Conservation (phyloP, 2,329 filamentous ascomycete genomes). For the Trichophyton verrucosum region DNA sequence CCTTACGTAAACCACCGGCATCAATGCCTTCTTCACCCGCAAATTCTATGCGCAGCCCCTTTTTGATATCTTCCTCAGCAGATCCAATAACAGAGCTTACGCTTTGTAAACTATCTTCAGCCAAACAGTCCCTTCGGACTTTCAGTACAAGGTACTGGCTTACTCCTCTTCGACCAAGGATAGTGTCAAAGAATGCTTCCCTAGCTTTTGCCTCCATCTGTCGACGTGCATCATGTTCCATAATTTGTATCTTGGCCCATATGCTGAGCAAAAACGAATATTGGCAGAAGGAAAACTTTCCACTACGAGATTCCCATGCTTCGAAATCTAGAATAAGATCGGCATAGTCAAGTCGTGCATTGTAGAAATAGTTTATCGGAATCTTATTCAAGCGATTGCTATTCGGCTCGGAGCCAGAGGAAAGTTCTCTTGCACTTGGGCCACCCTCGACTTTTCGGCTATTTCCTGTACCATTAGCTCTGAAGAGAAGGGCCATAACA, state of each 20-base stretch:
- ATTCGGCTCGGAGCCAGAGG: neutral
- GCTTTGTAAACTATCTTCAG: slow-evolving; percentile 73
- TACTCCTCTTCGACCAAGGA: slow-evolving; percentile 59
- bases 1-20: slow-evolving; percentile 77
- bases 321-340: slow-evolving; percentile 80
- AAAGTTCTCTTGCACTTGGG: neutral
- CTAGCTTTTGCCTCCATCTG: slow-evolving; percentile 84
- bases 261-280: slow-evolving; percentile 88
- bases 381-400: neutral
- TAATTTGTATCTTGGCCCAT: slow-evolving; percentile 79
- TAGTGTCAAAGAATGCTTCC: slow-evolving; percentile 83
- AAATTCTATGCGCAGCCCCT: slow-evolving; percentile 75
- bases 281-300: slow-evolving; percentile 77
- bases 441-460: slow-evolving; percentile 27
- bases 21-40: slow-evolving; percentile 83
- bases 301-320: slow-evolving; percentile 63
- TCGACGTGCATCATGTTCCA: slow-evolving; percentile 74
- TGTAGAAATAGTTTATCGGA: slow-evolving; percentile 77
- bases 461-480: slow-evolving; percentile 55
- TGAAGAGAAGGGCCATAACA: slow-evolving; percentile 68
- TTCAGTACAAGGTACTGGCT: slow-evolving; percentile 67
- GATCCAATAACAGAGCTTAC: slow-evolving; percentile 77
- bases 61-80: slow-evolving; percentile 76
- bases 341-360: slow-evolving; percentile 71
- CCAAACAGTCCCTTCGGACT: slow-evolving; percentile 70